These are phyloP conservation scores for Chrysoporthe cubensis DNA, from an alignment of 2,329 filamentous ascomycete species.

Conservation along the genomic window DNA sequence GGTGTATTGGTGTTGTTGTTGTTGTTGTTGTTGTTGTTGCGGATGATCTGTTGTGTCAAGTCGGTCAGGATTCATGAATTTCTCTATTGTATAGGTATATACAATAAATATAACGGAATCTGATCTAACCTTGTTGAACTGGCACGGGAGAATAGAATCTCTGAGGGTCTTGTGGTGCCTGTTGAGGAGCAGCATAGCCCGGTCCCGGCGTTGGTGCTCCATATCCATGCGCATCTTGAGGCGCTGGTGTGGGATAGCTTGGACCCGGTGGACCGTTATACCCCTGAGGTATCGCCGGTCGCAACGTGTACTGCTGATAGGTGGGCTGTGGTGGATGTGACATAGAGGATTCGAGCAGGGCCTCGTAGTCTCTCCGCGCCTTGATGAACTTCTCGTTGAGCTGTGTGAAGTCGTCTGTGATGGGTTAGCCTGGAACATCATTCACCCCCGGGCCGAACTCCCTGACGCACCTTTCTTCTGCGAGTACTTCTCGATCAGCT, in stretches of 20 bases:
- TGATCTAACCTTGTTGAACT: conserved; percentile 47
- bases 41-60: conserved; percentile 3
- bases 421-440: conserved; percentile 10
- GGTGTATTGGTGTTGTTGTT: conserved; percentile 51
- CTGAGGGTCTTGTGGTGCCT: conserved; percentile 58
- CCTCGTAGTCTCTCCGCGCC: conserved; percentile 93
- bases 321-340: conserved; percentile 82
- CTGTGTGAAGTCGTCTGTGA: conserved; percentile 91
- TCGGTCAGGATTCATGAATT: conserved; percentile 18
- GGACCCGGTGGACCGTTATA: conserved; percentile 43
- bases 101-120: conserved; percentile 15
- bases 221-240: conserved; percentile 21
- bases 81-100: conserved; percentile 34
- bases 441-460: background rate
- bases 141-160: conserved; percentile 70
- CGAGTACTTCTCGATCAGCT: conserved; percentile 97
- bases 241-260: conserved; percentile 21
- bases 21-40: conserved; percentile 41
- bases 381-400: conserved; percentile 99
- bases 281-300: conserved; percentile 52
- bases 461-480: conserved; percentile 86
- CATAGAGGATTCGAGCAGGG: conserved; percentile 95
- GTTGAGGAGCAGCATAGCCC: conserved; percentile 44
- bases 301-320: conserved; percentile 71
- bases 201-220: conserved; percentile 31